Evolutionary conservation across 1,284 basidiomycete genomes (phyloP).

Genomic region (Phellinidium pouzarii): DNA sequence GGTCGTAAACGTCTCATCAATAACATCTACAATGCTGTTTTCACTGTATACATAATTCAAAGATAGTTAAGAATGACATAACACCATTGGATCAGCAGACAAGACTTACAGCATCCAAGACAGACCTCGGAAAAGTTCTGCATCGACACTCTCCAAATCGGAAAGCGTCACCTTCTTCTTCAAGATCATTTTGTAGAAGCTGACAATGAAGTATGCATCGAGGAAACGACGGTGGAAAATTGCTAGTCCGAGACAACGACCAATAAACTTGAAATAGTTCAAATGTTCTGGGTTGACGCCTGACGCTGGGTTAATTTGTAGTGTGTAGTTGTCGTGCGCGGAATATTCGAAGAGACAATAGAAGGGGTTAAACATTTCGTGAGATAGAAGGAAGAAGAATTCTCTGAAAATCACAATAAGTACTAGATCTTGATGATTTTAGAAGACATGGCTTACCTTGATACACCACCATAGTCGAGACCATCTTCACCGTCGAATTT

Average conservation of each 20-base stretch:
- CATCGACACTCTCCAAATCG: conserved; percentile 85
- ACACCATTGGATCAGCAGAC: neutral
- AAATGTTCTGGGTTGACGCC: conserved; percentile 94
- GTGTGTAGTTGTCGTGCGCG: conserved; percentile 93
- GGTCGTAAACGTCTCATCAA: conserved; percentile 91
- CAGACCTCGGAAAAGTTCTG: conserved; percentile 80
- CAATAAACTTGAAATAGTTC: conserved; percentile 98
- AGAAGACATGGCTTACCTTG: conserved; percentile 50
- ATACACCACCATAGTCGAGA: conserved; percentile 95
- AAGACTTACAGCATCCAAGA: conserved; percentile 83
- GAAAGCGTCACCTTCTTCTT: conserved; percentile 84
- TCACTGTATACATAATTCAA: conserved; percentile 45
- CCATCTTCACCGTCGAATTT: conserved; percentile 99
- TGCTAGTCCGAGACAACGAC: conserved; percentile 83
- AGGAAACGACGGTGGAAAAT: conserved; percentile 96
- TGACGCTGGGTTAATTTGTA: conserved; percentile 92
- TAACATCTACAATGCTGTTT: conserved; percentile 91
- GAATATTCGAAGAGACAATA: conserved; percentile 97
- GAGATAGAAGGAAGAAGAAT: conserved; percentile 88
- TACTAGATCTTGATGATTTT: neutral
- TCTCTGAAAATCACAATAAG: conserved; percentile 33
- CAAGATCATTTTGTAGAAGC: conserved; percentile 97
- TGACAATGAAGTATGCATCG: conserved; percentile 94
- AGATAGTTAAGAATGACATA: neutral
- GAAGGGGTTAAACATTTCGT: conserved; percentile 95